Evolutionary conservation across 2,329 filamentous ascomycete species (phyloP).

Genomic region (Arthrobotrys entomopaga): DNA sequence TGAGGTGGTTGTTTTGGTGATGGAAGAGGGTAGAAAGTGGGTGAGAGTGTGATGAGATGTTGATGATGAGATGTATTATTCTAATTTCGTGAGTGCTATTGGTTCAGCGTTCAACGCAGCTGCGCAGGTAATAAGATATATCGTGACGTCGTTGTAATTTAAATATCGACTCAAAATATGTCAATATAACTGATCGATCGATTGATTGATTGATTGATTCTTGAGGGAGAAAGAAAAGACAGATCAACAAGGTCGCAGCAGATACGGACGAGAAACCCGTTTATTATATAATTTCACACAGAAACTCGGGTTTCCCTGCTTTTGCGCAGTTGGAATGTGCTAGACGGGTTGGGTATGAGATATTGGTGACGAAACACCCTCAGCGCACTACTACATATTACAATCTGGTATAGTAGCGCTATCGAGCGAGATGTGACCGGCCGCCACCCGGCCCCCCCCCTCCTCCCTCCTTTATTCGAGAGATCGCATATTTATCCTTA

Average conservation of each 20-base stretch:
- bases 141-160: no score
- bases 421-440: not conserved
- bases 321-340: not conserved
- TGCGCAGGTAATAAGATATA: no score
- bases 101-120: not conserved
- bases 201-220: not conserved
- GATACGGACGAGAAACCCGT: not conserved
- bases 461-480: no score
- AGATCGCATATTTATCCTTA: constrained; percentile 10
- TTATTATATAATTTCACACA: not conserved
- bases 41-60: not conserved
- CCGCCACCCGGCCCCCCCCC: constrained; percentile 50
- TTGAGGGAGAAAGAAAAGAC: not conserved
- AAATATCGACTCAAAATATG: no score
- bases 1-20: constrained; percentile 3
- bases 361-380: constrained; percentile 46
- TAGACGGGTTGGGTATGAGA: constrained; percentile 21
- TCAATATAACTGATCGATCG: not conserved
- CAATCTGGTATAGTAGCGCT: no score
- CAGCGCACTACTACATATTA: no score
- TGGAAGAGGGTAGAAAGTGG: constrained; percentile 1
- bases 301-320: constrained; percentile 24
- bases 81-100: not conserved
- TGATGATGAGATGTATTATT: not conserved
- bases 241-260: not conserved